Conservation (phyloP, 768 basidiomycete species). For the Lactarius hengduanensis region DNA sequence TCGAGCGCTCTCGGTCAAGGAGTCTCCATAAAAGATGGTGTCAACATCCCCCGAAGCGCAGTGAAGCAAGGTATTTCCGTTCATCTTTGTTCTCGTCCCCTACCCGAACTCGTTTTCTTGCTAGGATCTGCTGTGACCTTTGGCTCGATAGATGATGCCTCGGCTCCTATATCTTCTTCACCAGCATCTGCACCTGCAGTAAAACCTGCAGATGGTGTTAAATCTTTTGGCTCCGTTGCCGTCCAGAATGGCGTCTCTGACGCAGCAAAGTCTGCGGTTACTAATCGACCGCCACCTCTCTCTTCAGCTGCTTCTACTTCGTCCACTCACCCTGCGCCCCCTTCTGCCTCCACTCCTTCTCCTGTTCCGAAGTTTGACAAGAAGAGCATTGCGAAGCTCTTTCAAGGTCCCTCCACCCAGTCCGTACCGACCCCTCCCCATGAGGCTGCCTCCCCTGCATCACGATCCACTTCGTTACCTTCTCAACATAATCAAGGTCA, state of each 20-base stretch:
- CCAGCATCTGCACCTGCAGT: conserved; percentile 64
- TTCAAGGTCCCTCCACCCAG: conserved; percentile 46
- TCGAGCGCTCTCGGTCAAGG: conserved; percentile 72
- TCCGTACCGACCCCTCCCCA: conserved; percentile 28
- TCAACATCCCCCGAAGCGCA: conserved; percentile 65
- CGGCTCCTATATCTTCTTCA: conserved; percentile 77
- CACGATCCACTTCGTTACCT: conserved; percentile 51
- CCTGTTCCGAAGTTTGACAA: conserved; percentile 39
- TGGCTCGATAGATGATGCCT: conserved; percentile 84
- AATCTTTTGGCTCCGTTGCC: conserved; percentile 75
- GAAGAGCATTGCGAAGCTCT: conserved; percentile 59
- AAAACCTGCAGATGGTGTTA: conserved; percentile 65
- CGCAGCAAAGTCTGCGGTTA: conserved; percentile 25
- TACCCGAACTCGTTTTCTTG: conserved; percentile 18
- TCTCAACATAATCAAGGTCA: conserved; percentile 37
- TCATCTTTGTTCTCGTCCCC: conserved; percentile 1
- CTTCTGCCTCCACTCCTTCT: conserved; percentile 29
- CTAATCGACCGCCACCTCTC: conserved; percentile 28
- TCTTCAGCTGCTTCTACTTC: conserved; percentile 37
- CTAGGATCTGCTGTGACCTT: conserved; percentile 75
- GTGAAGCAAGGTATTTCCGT: conserved; percentile 59
- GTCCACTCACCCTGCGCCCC: conserved; percentile 30
- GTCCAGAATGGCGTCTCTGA: conserved; percentile 44
- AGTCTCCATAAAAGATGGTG: conserved; percentile 75
- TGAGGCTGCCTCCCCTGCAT: conserved; percentile 40